Conservation (phyloP, 2,329 filamentous ascomycete species). For the Trichoderma koningii region DNA sequence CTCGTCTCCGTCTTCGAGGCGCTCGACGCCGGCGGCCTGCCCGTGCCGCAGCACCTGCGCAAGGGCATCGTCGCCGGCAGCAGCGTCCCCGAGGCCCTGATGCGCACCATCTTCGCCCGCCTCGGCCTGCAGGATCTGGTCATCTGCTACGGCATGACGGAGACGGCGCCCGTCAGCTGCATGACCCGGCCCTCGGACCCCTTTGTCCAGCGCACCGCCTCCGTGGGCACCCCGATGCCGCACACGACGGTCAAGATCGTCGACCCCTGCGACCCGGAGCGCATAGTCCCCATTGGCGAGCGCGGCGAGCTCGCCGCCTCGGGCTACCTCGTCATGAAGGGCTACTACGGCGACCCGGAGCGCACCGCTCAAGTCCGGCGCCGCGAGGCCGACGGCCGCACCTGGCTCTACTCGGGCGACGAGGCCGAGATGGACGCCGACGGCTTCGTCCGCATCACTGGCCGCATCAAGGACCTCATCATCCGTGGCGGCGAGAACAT, state of each 20-base stretch:
- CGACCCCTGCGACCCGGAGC: slow-evolving; percentile 59
- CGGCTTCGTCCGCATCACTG: slow-evolving; percentile 86
- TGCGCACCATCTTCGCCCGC: slow-evolving; percentile 70
- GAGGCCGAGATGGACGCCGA: slow-evolving; percentile 82
- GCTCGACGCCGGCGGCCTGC: slow-evolving; percentile 50
- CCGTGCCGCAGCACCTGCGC: slow-evolving; percentile 51
- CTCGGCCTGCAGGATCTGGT: slow-evolving; percentile 81
- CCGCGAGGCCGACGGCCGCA: slow-evolving; percentile 46
- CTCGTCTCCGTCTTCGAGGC: slow-evolving; percentile 84
- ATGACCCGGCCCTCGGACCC: slow-evolving; percentile 84
- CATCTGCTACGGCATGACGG: slow-evolving; percentile 97
- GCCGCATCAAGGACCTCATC: slow-evolving; percentile 91
- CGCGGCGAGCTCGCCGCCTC: slow-evolving; percentile 79
- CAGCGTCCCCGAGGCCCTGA: slow-evolving; percentile 79
- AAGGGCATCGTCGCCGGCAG: slow-evolving; percentile 93
- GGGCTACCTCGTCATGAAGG: slow-evolving; percentile 88
- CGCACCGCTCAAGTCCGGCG: slow-evolving; percentile 68
- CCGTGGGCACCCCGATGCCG: slow-evolving; percentile 79
- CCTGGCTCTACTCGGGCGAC: slow-evolving; percentile 92
- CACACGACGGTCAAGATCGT: slow-evolving; percentile 81
- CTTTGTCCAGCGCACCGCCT: slow-evolving; percentile 69
- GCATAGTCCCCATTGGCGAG: slow-evolving; percentile 63
- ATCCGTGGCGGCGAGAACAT: slow-evolving; percentile 96
- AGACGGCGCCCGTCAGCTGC: slow-evolving; percentile 74
- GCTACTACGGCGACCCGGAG: slow-evolving; percentile 77